Evolutionary conservation across 164 flowering plant genomes (phyloP).

Genomic region (Chloranthus sessilifolius): DNA sequence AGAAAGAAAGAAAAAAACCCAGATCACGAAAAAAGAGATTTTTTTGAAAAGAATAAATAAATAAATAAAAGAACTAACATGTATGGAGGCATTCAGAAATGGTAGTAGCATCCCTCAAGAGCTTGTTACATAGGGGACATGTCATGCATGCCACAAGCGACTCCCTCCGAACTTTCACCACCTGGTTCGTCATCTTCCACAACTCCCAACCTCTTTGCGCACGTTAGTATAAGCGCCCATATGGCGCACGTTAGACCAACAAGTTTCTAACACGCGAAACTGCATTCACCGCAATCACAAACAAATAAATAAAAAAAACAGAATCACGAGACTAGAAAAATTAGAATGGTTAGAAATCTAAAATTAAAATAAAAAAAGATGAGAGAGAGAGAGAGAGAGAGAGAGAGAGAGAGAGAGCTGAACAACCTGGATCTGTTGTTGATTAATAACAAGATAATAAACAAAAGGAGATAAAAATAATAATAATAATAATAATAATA

Average conservation of each 20-base stretch:
- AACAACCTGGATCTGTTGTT: no score
- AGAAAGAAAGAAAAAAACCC: constrained; percentile 5
- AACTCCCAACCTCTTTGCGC: constrained; percentile 10
- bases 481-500: constrained; percentile 1
- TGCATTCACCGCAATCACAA: constrained; percentile 38
- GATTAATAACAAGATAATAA: no score
- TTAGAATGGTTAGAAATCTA: not conserved
- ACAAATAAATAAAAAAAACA: constrained; percentile 5
- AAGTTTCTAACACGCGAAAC: constrained; percentile 8
- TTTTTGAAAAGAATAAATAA: not conserved
- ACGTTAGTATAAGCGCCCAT: constrained; percentile 21
- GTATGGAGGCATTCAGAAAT: constrained; percentile 91
- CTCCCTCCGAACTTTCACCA: constrained; percentile 65
- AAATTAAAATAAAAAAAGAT: not conserved
- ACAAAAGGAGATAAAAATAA: not conserved
- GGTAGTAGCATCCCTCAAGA: constrained; percentile 82
- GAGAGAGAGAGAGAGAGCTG: no score
- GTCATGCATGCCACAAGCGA: constrained; percentile 76
- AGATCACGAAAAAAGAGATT: constrained; percentile 11
- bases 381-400: not conserved
- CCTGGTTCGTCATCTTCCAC: constrained; percentile 44
- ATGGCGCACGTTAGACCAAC: constrained; percentile 43
- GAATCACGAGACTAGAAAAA: constrained; percentile 6
- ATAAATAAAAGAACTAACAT: constrained; percentile 40
- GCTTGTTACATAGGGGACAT: constrained; percentile 79